A percentile compares a stretch with the other conserved stretches of the same genome.
Conservation (phyloP, 2,329 filamentous ascomycete genomes). For the Lachnellula occidentalis region DNA sequence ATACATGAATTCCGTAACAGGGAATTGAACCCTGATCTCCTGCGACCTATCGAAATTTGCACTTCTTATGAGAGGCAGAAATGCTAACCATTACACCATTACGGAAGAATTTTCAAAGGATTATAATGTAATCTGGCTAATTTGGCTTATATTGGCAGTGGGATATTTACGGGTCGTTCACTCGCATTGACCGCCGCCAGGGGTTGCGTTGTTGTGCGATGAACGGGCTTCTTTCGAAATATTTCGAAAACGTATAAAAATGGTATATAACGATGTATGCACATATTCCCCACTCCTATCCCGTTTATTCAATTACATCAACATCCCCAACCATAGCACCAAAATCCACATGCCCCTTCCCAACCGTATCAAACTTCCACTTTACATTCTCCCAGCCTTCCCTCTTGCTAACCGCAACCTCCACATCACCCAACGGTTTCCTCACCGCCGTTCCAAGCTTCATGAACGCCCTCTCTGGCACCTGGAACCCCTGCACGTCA, state of each 20-base stretch:
- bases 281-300: too few relatives aligned
- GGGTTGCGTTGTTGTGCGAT: too few relatives aligned
- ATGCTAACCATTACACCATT: not conserved
- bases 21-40: not conserved
- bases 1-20: not conserved
- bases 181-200: too few relatives aligned
- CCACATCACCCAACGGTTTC: conserved; percentile 23
- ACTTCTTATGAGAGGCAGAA: not conserved
- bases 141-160: not conserved
- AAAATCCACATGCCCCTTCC: conserved; percentile 10
- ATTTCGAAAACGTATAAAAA: too few relatives aligned
- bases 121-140: not conserved
- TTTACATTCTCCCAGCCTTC: conserved; percentile 22
- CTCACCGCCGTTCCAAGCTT: conserved; percentile 23
- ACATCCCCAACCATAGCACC: conserved; percentile 4
- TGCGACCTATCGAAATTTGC: not conserved
- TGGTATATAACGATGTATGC: too few relatives aligned
- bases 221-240: too few relatives aligned
- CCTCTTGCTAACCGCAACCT: conserved; percentile 16
- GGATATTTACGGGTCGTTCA: not conserved
- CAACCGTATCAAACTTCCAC: conserved; percentile 19
- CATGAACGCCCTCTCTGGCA: conserved; percentile 17
- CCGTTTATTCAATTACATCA: not conserved
- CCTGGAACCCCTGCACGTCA: conserved; percentile 8
- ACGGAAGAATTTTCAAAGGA: not conserved